Percentiles rank a stretch among this genome's conserved stretches.
phyloP scores from a whole-genome alignment of 768 basidiomycete species.

The Leccinum barrowsii region DNA sequence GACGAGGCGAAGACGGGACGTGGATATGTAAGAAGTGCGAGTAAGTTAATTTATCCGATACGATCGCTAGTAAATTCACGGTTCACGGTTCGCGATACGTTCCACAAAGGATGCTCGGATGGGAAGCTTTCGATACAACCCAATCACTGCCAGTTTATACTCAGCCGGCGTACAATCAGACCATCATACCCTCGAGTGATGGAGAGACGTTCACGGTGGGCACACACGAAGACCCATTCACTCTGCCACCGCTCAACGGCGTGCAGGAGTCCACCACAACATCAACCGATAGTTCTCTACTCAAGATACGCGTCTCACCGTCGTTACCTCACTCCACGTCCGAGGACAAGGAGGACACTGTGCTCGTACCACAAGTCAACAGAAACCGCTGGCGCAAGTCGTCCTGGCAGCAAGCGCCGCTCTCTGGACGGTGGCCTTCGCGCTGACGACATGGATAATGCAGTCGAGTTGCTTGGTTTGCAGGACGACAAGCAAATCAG shows the following conservation, averaged over 20 bases:
- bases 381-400: not conserved
- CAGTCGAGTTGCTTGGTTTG: not conserved
- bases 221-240: slow-evolving; percentile 24
- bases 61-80: slow-evolving; percentile 21
- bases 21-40: no score
- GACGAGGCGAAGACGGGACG: no score
- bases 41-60: no score
- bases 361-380: not conserved
- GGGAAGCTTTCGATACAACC: slow-evolving; percentile 2
- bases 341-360: not conserved
- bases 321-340: not conserved
- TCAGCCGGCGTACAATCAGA: slow-evolving; percentile 4
- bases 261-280: not conserved
- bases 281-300: not conserved
- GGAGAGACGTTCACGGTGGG: slow-evolving; percentile 25
- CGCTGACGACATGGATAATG: not conserved
- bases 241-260: not conserved
- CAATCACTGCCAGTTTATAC: not conserved
- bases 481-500: not conserved
- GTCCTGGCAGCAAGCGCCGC: not conserved
- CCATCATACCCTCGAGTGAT: slow-evolving; percentile 21
- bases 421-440: slow-evolving; percentile 3
- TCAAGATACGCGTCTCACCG: slow-evolving; percentile 5
- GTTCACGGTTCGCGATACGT: slow-evolving; percentile 27
- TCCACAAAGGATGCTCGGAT: slow-evolving; percentile 12